Conservation (phyloP, 768 basidiomycete species). For the Russula griseocarnosa region DNA sequence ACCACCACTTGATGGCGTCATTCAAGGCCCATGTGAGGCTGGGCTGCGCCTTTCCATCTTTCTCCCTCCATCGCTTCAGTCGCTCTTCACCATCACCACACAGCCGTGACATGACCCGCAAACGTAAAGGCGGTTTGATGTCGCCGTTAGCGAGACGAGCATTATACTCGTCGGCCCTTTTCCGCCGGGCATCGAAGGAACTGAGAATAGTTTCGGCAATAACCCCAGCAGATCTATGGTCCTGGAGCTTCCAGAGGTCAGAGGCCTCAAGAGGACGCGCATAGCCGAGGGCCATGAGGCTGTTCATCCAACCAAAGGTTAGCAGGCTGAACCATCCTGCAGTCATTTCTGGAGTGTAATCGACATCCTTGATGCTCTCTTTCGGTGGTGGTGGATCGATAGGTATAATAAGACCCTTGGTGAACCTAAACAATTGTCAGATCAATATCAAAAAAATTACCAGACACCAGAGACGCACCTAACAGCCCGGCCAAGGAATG, state of each 20-base stretch:
- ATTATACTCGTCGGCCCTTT: constrained; percentile 67
- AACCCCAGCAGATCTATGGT: constrained; percentile 51
- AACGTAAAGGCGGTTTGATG: constrained; percentile 48
- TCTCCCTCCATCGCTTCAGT: constrained; percentile 62
- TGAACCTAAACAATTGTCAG: constrained; percentile 7
- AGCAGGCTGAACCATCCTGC: constrained; percentile 57
- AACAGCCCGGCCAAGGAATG: not conserved
- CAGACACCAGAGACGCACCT: constrained; percentile 5
- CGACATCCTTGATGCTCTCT: constrained; percentile 55
- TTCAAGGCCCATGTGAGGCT: constrained; percentile 69
- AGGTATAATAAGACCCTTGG: constrained; percentile 24
- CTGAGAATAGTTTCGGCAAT: constrained; percentile 60
- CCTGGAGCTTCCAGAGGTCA: constrained; percentile 77
- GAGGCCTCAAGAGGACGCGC: constrained; percentile 73
- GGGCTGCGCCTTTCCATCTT: constrained; percentile 56
- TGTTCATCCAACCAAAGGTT: constrained; percentile 74
- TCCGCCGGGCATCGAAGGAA: constrained; percentile 58
- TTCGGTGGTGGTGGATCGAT: constrained; percentile 42
- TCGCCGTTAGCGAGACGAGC: constrained; percentile 60
- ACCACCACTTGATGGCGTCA: constrained; percentile 72
- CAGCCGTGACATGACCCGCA: constrained; percentile 57
- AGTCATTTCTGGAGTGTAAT: constrained; percentile 58
- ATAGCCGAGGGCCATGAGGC: constrained; percentile 70
- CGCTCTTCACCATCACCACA: constrained; percentile 48
- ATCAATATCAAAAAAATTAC: not conserved